These are phyloP conservation scores for Nakazawaea wyomingensis DNA, from an alignment of 805 yeast species.

Conservation along the genomic window DNA sequence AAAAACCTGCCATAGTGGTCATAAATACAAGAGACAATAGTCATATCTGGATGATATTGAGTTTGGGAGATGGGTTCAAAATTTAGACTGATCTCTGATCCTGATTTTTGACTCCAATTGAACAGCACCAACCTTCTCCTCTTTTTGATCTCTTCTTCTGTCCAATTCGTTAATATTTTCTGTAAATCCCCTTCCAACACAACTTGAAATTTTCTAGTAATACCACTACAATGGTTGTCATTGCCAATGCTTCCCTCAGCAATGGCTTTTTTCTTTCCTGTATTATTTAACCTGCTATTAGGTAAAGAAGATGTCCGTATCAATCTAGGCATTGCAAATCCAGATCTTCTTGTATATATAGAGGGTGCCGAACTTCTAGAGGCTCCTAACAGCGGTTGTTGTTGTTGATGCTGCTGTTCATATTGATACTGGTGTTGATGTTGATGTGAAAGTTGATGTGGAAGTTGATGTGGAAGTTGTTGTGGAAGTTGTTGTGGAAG, in stretches of 20 bases:
- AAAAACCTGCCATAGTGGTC: conserved; percentile 46
- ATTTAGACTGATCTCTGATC: conserved; percentile 29
- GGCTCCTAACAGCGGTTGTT: neutral
- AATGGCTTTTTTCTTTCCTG: too few species aligned
- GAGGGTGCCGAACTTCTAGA: neutral
- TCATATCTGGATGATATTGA: conserved; percentile 32
- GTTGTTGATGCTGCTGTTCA: neutral
- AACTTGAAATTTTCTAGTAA: neutral
- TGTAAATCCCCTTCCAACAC: conserved; percentile 4
- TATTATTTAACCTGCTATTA: neutral
- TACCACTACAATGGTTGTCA: neutral
- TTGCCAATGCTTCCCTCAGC: neutral
- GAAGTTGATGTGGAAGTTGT: too few species aligned
- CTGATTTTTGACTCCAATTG: conserved; percentile 30
- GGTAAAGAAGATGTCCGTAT: conserved; percentile 8
- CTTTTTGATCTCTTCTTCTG: conserved; percentile 33
- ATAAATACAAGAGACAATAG: conserved; percentile 54
- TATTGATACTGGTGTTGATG: too few species aligned
- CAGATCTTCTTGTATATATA: neutral
- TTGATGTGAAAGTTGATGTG: too few species aligned
- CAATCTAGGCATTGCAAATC: conserved; percentile 1
- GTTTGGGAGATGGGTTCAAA: conserved; percentile 32
- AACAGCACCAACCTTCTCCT: conserved; percentile 47
- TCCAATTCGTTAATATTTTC: conserved; percentile 40
- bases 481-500: too few species aligned